Conservation (phyloP, 2,329 filamentous ascomycete species). For the Fusarium illudens region DNA sequence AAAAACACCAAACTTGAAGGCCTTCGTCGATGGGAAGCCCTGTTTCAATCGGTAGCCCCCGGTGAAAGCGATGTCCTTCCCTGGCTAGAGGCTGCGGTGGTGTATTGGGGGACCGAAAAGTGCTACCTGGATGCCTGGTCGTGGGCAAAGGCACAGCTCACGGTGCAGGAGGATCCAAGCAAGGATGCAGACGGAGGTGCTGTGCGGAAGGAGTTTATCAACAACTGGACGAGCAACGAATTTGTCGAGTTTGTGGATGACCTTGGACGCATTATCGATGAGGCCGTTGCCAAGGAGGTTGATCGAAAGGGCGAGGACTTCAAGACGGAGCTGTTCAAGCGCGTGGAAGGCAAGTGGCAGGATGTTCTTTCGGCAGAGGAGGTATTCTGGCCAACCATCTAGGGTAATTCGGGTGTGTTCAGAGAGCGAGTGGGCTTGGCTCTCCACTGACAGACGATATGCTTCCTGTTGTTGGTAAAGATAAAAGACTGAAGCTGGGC, state of each 20-base stretch:
- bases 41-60: constrained; percentile 64
- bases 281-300: constrained; percentile 55
- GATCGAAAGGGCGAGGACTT: constrained; percentile 45
- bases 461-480: neutral
- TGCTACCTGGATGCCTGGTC: constrained; percentile 69
- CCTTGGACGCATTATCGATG: constrained; percentile 64
- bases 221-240: constrained; percentile 71
- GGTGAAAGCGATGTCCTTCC: constrained; percentile 54
- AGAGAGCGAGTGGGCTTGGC: neutral
- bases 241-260: constrained; percentile 67
- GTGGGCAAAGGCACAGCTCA: constrained; percentile 54
- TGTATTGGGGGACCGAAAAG: constrained; percentile 81
- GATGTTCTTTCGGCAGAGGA: constrained; percentile 65
- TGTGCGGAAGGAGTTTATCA: constrained; percentile 70
- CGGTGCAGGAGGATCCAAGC: constrained; percentile 20
- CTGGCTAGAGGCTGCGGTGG: constrained; percentile 72
- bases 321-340: constrained; percentile 45
- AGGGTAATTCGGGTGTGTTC: neutral
- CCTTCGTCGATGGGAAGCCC: constrained; percentile 50
- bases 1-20: constrained; percentile 51
- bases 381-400: constrained; percentile 63
- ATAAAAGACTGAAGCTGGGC: too few relatives aligned
- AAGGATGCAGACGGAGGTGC: constrained; percentile 71
- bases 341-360: constrained; percentile 56
- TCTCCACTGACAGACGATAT: neutral